Conservation (phyloP, 2,329 filamentous ascomycete species). For the Metarhizium guizhouense region DNA sequence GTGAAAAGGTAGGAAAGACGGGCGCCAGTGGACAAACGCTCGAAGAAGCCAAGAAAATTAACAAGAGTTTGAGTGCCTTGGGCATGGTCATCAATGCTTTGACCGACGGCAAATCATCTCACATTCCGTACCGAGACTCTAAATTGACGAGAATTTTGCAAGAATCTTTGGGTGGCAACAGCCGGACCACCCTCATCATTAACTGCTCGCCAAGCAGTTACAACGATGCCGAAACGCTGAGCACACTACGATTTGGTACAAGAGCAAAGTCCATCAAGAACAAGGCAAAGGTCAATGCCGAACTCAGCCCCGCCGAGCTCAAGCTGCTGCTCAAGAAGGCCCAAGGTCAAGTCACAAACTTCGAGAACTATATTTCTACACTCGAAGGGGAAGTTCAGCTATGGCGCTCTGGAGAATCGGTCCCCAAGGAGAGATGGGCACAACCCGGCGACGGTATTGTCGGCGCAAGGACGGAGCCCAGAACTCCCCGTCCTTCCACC, state of each 20-base stretch:
- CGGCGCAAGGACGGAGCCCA: conserved; percentile 32
- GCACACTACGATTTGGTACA: conserved; percentile 89
- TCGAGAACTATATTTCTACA: conserved; percentile 75
- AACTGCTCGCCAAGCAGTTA: conserved; percentile 99
- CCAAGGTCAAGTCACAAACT: conserved; percentile 79
- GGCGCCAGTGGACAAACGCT: conserved; percentile 94
- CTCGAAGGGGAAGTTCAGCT: conserved; percentile 77
- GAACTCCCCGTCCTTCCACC: conserved; percentile 43
- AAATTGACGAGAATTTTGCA: conserved; percentile 96
- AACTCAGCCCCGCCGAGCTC: conserved; percentile 90
- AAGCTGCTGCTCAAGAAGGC: conserved; percentile 89
- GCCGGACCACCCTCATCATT: conserved; percentile 94
- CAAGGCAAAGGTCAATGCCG: conserved; percentile 99
- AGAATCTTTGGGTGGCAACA: conserved; percentile 96
- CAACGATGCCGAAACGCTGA: conserved; percentile 90
- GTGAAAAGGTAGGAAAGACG: conserved; percentile 97
- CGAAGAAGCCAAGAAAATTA: conserved; percentile 99
- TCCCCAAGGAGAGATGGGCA: conserved; percentile 86
- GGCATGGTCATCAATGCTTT: conserved; percentile 99
- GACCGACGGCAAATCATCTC: conserved; percentile 93
- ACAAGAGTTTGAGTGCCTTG: conserved; percentile 96
- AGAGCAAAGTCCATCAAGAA: conserved; percentile 98
- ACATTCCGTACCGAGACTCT: conserved; percentile 94
- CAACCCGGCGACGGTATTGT: conserved; percentile 45
- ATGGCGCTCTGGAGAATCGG: conserved; percentile 82